Evolutionary conservation across 192 early-diverging fungal genomes (phyloP), one percentile per base, ranked within the genome.

Genomic region (Entomortierella parvispora): DNA sequence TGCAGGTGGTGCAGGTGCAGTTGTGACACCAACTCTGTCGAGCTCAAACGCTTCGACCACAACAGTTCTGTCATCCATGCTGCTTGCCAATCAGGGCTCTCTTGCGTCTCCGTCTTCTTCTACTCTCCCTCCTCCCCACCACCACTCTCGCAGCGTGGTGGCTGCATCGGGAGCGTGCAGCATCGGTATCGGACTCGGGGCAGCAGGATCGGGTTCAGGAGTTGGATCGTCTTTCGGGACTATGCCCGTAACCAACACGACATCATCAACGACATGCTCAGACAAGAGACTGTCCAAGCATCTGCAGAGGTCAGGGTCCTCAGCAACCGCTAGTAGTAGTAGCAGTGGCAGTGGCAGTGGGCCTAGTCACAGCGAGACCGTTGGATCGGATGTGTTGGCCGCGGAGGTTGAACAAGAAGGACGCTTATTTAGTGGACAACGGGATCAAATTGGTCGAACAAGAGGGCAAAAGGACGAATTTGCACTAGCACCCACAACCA

Each of bases 51-150:
- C 37, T 12, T 40, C 58, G 6, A 68, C 71, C 3, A 60, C 64
- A 28, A 66, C 55, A 15, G 71, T 74, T 1, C 63, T 74, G 3
- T 74, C 71, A 4, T 74, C 71, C 8, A 74, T 74, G 71, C 51
- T 74, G 10, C 52, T 76, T 4, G 58, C 64, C 43, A 76, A 68
- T 33, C 71, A 68, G 43, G 18, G 58, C 45, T 50, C 71, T 29
- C 34, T 65, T 22, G 28, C 57, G 23, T 54, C 71, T 37, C 29
- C 56, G n/a, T 22, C 28, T 14, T 42, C 6, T 56, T 32, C n/a
- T 29, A 20, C 10, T 25, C 50, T 9, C 9, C 50, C 2, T 29
- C 20, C 4, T 52, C 26, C 5, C 26, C 23, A 18, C n/a, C 54
- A 56, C 10, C 54, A 37, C 25, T 12, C 5, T 40, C 37, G 37